These are phyloP conservation scores for Rauvolfia tetraphylla DNA, from an alignment of 257 asterid genomes.

Conservation along the genomic window DNA sequence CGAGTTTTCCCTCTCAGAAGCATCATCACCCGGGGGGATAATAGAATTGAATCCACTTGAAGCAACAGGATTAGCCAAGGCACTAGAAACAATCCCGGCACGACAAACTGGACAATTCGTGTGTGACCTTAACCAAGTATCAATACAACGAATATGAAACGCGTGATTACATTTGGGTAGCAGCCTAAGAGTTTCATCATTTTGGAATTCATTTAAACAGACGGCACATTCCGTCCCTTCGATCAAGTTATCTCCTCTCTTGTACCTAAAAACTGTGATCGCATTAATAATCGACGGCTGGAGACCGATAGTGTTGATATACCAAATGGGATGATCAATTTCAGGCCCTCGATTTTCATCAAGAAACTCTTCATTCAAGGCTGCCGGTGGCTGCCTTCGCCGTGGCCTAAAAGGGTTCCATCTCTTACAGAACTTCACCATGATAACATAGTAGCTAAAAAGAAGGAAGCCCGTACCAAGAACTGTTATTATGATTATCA, in stretches of 20 bases:
- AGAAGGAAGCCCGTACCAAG: constrained; percentile 25
- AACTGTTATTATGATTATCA: constrained; percentile 22
- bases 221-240: constrained; percentile 37
- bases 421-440: constrained; percentile 18
- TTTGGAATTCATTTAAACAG: constrained; percentile 34
- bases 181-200: constrained; percentile 32
- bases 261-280: constrained; percentile 32
- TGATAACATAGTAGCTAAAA: constrained; percentile 24
- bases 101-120: constrained; percentile 40
- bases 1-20: constrained; percentile 5
- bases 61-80: constrained; percentile 6
- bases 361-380: constrained; percentile 20
- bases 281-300: constrained; percentile 32
- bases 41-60: background rate
- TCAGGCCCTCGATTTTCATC: constrained; percentile 25
- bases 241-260: constrained; percentile 21
- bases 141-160: constrained; percentile 39
- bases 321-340: constrained; percentile 44
- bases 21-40: background rate
- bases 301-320: constrained; percentile 39
- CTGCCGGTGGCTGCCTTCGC: background rate
- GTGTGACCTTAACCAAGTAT: constrained; percentile 43
- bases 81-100: constrained; percentile 19
- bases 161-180: constrained; percentile 45
- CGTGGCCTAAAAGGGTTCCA: constrained; percentile 20